phyloP scores from a whole-genome alignment of 805 yeast genomes.

The Wickerhamomyces ciferrii region DNA sequence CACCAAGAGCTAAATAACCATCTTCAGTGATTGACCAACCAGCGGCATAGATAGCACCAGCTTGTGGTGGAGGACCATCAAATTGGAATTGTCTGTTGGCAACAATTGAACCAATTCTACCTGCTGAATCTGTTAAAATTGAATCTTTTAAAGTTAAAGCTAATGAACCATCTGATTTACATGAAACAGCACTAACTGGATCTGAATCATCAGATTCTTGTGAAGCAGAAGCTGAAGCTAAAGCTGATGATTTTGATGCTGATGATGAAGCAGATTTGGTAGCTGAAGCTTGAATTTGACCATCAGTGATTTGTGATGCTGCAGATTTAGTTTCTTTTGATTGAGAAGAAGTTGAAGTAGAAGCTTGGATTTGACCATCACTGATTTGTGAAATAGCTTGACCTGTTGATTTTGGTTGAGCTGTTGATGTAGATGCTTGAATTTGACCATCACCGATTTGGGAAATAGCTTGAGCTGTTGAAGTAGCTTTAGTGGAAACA shows the following conservation, averaged over 20 bases:
- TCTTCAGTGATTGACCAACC: conserved; percentile 51
- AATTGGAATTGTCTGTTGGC: conserved; percentile 76
- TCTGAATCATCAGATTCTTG: conserved; percentile 19
- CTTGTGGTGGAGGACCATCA: conserved; percentile 78
- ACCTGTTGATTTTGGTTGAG: conserved; percentile 12
- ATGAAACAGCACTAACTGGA: conserved; percentile 27
- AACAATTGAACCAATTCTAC: conserved; percentile 68
- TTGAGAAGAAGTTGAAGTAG: conserved; percentile 18
- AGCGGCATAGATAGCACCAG: conserved; percentile 57
- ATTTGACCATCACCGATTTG: conserved; percentile 18
- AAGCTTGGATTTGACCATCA: conserved; percentile 42
- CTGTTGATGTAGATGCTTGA: conserved; percentile 2
- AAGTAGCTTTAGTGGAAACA: conserved; percentile 15
- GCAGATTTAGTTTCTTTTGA: conserved; percentile 13
- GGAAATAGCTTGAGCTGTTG: conserved; percentile 21
- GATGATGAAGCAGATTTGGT: conserved; percentile 22
- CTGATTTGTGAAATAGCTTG: conserved; percentile 22
- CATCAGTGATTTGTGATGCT: conserved; percentile 28
- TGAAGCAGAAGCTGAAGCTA: conserved; percentile 18
- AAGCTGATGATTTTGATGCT: conserved; percentile 13
- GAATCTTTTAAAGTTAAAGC: conserved; percentile 44
- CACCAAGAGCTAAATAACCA: conserved; percentile 53
- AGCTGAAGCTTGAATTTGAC: conserved; percentile 43
- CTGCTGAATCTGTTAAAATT: conserved; percentile 44
- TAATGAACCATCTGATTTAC: conserved; percentile 41